Evolutionary conservation across 2,329 filamentous ascomycete species (phyloP).

Genomic region (Coleophoma eucalyptorum): DNA sequence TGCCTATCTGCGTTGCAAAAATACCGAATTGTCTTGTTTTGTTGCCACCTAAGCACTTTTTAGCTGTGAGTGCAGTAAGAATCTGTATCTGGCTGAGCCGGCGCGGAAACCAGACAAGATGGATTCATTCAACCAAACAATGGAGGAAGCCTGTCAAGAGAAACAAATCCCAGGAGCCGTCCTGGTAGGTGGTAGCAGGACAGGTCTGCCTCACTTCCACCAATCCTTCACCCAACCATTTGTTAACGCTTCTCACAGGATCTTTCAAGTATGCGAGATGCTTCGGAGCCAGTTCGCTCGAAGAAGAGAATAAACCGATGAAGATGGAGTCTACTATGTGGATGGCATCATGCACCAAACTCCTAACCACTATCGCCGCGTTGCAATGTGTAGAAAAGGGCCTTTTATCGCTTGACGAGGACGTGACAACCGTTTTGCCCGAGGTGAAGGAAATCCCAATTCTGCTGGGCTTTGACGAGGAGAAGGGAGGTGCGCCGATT

Average conservation of each 20-base stretch:
- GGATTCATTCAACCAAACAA: not conserved
- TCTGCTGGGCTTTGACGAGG: slow-evolving; percentile 13
- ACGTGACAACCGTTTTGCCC: slow-evolving; percentile 1
- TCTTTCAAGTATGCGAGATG: not conserved
- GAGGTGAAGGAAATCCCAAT: slow-evolving; percentile 24
- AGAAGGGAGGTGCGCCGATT: slow-evolving; percentile 1
- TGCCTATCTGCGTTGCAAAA: too few species aligned
- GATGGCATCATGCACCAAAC: slow-evolving; percentile 54
- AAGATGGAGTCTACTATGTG: slow-evolving; percentile 40
- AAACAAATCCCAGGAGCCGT: slow-evolving; percentile 1
- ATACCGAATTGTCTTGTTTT: too few species aligned
- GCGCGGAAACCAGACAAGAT: not conserved
- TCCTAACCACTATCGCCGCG: slow-evolving; percentile 1
- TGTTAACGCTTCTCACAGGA: not conserved
- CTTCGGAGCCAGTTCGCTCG: slow-evolving; percentile 16
- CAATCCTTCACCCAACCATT: not conserved
- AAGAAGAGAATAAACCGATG: not conserved
- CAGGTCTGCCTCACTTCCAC: not conserved
- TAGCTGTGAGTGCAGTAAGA: too few species aligned
- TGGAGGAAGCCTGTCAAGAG: slow-evolving; percentile 1
- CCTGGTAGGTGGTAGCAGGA: not conserved
- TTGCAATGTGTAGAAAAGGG: slow-evolving; percentile 6
- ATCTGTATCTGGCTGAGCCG: too few species aligned
- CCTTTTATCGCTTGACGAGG: slow-evolving; percentile 1
- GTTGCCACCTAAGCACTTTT: too few species aligned